These are phyloP conservation scores for Fusarium tuaranense DNA, from an alignment of 2,329 filamentous ascomycete species.

Conservation along the genomic window DNA sequence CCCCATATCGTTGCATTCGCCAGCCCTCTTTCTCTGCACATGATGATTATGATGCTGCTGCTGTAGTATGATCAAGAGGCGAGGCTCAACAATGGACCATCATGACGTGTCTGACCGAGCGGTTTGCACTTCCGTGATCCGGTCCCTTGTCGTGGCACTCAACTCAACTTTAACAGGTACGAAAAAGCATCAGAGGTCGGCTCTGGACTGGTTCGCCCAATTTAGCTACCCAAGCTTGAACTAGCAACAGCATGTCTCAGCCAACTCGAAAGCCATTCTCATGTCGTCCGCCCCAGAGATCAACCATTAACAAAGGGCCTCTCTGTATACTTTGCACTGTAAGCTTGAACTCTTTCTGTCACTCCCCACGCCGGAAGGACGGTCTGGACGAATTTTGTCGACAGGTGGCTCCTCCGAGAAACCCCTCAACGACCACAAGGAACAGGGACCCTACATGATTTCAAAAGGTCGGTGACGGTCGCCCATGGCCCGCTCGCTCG, in stretches of 20 bases:
- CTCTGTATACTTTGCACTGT: slow-evolving; percentile 2
- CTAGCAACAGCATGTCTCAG: slow-evolving; percentile 22
- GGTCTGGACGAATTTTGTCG: slow-evolving; percentile 1
- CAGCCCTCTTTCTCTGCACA: slow-evolving; percentile 9
- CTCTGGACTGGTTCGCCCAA: slow-evolving; percentile 13
- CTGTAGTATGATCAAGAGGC: slow-evolving; percentile 2
- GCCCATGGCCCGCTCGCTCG: background rate
- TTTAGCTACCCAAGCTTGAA: slow-evolving; percentile 13
- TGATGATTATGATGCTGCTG: slow-evolving; percentile 2
- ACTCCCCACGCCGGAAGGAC: slow-evolving; percentile 5
- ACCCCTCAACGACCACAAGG: slow-evolving; percentile 28
- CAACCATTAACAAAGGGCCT: background rate
- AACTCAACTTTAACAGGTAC: slow-evolving; percentile 4
- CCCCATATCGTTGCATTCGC: slow-evolving; percentile 5
- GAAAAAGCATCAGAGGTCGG: background rate
- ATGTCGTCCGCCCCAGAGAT: slow-evolving; percentile 9
- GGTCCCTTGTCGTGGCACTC: slow-evolving; percentile 14
- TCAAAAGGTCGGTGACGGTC: background rate
- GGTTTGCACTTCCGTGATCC: background rate
- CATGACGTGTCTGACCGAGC: slow-evolving; percentile 20
- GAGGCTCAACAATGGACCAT: slow-evolving; percentile 4
- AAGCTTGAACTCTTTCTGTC: slow-evolving; percentile 28
- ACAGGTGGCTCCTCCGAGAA: slow-evolving; percentile 16
- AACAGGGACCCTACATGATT: slow-evolving; percentile 19
- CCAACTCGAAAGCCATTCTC: slow-evolving; percentile 9